Base-by-base conservation (phyloP, 2,329 filamentous ascomycete genomes). In the Sporothrix pseudoabietina region DNA sequence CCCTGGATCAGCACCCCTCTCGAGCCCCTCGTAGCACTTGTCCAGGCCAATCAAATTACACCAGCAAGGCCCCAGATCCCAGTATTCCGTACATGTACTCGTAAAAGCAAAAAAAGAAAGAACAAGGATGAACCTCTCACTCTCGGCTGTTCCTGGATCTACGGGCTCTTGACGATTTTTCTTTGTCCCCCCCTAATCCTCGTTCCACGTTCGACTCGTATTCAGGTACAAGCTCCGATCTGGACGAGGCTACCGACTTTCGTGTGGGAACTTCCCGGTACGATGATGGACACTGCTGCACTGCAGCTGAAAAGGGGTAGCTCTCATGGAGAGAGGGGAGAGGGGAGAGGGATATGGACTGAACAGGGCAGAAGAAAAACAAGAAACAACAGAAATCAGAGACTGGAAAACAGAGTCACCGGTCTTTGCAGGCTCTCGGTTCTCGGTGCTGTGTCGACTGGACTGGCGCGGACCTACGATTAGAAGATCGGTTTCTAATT, bases 1-100 rank as follows among this genome's bases (percentile, higher is more conserved):
- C 65, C 65, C 65, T 68, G 65, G 65, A 68, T 68, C 41, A 68
- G 44, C 59, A 39, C 19, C 32, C 32, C 32, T 8, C 59, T 30
- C 55, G 16, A 6, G 26, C 39, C 41, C 39, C 10, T 16, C 61
- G 26, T 12, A 39, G 19, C 35, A 22, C 35, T 12, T 32, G 5
- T 5, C 16, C 16, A 22, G 49, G 32, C 66, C 66, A 69, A 69
- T 69, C 66, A 69, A 69, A 55, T 55, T 69, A 69, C 66, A 69
- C 35, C 39, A 65, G 39, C 30, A 39, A 59, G 22, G 63, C 63
- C 55, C 55, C 12, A n/a, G 22, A 9, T 54, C 52, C 52, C 22
- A 32, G 32, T 26, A 26, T 2, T 26, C 26, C 55, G 16, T 26
- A n/a, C n/a, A n/a, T n/a, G n/a, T n/a, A 26, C 26, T 26, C 26